These are phyloP conservation scores for Botryobasidium botryosum DNA, from an alignment of 768 basidiomycete genomes.

Conservation along the genomic window DNA sequence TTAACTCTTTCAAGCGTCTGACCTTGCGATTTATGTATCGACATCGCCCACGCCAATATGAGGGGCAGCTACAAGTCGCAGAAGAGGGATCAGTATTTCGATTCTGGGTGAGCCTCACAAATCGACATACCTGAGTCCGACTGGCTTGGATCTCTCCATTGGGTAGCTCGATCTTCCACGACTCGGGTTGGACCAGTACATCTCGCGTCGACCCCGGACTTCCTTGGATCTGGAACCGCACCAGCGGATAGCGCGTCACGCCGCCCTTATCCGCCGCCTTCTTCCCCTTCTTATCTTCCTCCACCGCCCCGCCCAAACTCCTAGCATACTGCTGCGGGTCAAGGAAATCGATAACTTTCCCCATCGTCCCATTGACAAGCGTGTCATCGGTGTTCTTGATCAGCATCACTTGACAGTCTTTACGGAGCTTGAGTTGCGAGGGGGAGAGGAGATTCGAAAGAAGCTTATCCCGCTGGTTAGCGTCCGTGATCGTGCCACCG, in stretches of 20 bases:
- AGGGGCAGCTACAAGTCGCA: conserved; percentile 46
- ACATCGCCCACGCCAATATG: conserved; percentile 94
- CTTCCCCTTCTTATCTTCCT: conserved; percentile 19
- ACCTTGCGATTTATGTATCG: conserved; percentile 95
- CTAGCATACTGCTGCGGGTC: conserved; percentile 32
- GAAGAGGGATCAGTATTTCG: neutral
- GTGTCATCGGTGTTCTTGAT: conserved; percentile 86
- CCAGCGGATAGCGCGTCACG: conserved; percentile 24
- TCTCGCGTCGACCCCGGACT: conserved; percentile 32
- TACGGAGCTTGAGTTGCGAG: conserved; percentile 42
- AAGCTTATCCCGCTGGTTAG: conserved; percentile 50
- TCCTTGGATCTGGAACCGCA: conserved; percentile 61
- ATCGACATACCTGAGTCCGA: conserved; percentile 49
- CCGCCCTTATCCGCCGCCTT: conserved; percentile 11
- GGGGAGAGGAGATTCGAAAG: conserved; percentile 89
- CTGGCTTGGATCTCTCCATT: conserved; percentile 69
- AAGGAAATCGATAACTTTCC: conserved; percentile 59
- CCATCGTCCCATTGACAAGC: conserved; percentile 91
- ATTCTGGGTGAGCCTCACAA: neutral
- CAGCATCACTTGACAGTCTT: conserved; percentile 78
- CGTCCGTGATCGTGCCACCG: conserved; percentile 37
- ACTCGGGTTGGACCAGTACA: conserved; percentile 47
- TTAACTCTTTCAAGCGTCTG: conserved; percentile 91
- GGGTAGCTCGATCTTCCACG: conserved; percentile 79
- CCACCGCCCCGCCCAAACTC: conserved; percentile 18